phyloP scores from a whole-genome alignment of 495 filamentous ascomycete genomes.

The Penicillium canariense region DNA sequence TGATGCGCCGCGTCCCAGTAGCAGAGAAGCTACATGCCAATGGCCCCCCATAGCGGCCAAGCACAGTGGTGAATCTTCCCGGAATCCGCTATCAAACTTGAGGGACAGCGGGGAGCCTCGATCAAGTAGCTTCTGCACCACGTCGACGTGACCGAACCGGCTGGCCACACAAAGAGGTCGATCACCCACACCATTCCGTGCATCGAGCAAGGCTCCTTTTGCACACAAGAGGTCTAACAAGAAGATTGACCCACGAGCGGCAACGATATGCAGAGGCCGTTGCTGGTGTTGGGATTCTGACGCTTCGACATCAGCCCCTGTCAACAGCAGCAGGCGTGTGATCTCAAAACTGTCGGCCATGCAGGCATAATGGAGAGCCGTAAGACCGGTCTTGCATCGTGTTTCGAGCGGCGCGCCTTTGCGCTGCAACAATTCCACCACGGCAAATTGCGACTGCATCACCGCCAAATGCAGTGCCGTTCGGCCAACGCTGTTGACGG shows the following conservation, averaged over 20 bases:
- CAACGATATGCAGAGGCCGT: constrained; percentile 43
- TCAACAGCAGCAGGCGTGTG: constrained; percentile 36
- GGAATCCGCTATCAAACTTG: constrained; percentile 24
- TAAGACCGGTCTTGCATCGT: constrained; percentile 31
- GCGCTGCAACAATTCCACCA: constrained; percentile 38
- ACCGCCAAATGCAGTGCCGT: constrained; percentile 45
- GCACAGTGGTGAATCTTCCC: constrained; percentile 44
- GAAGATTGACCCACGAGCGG: constrained; percentile 27
- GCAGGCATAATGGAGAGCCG: constrained; percentile 49
- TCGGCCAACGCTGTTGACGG: constrained; percentile 30
- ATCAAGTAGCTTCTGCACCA: constrained; percentile 38
- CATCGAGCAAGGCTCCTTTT: constrained; percentile 37
- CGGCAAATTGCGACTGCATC: constrained; percentile 39
- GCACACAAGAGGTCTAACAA: constrained; percentile 39
- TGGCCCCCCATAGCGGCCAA: constrained; percentile 42
- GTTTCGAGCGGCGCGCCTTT: constrained; percentile 25
- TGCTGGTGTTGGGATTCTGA: constrained; percentile 25
- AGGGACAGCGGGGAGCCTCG: constrained; percentile 34
- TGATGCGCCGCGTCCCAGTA: constrained; percentile 38
- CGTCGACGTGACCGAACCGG: constrained; percentile 34
- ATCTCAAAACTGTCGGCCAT: constrained; percentile 33
- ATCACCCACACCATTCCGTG: constrained; percentile 38
- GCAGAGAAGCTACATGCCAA: constrained; percentile 33
- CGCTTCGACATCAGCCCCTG: constrained; percentile 41
- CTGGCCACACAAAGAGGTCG: constrained; percentile 39